Percentiles rank a stretch among this genome's conserved stretches.
phyloP scores from a whole-genome alignment of 148 eudicot genomes.

The Rheum nobile region DNA sequence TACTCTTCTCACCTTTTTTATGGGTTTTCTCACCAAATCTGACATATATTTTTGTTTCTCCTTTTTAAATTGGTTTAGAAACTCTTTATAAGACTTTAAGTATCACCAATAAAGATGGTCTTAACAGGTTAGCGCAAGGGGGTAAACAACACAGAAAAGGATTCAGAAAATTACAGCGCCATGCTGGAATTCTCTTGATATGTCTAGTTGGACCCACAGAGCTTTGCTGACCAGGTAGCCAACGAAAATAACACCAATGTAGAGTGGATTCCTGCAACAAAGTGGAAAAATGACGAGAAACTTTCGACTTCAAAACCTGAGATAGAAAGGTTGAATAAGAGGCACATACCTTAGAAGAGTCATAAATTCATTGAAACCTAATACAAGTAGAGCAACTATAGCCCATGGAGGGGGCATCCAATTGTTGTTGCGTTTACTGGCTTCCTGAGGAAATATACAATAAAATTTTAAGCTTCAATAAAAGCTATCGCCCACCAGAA shows the following conservation, averaged over 20 bases:
- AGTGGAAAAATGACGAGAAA: constrained; percentile 3
- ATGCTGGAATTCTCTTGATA: constrained; percentile 69
- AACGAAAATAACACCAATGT: constrained; percentile 64
- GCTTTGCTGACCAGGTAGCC: constrained; percentile 71
- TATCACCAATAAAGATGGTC: too few species aligned
- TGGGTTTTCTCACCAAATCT: too few species aligned
- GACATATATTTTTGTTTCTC: too few species aligned
- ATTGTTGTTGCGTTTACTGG: constrained; percentile 82
- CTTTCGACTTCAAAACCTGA: background rate
- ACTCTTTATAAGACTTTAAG: too few species aligned
- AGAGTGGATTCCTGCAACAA: constrained; percentile 81
- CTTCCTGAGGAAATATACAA: constrained; percentile 47
- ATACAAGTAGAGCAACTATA: constrained; percentile 59
- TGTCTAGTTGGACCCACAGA: constrained; percentile 92
- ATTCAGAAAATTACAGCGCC: constrained; percentile 60
- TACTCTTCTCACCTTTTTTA: too few species aligned
- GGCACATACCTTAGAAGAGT: constrained; percentile 64
- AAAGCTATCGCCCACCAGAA: background rate
- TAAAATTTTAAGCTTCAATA: background rate
- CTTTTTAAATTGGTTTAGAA: too few species aligned
- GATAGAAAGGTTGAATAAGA: background rate
- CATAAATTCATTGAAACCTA: constrained; percentile 98
- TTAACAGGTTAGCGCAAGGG: too few species aligned
- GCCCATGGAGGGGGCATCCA: constrained; percentile 99
- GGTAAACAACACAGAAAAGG: background rate